These are phyloP conservation scores for Diaporthe capsici DNA, from an alignment of 2,329 filamentous ascomycete genomes.

Conservation along the genomic window DNA sequence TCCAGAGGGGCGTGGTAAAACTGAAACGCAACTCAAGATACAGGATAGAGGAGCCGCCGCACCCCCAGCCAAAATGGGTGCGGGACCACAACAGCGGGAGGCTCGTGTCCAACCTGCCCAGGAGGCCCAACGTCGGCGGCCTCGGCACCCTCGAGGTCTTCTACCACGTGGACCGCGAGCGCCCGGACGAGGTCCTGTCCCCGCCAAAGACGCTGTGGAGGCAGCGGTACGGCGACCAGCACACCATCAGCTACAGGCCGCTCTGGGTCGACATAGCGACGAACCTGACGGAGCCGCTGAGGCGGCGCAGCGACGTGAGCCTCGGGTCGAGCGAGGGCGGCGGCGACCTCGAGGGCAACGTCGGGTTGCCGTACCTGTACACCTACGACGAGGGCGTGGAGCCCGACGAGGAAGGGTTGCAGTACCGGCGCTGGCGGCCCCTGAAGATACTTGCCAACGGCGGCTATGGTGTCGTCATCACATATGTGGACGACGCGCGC, in stretches of 20 bases:
- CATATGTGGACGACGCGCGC: neutral
- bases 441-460: constrained; percentile 10
- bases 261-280: neutral
- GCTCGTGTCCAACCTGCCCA: neutral
- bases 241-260: neutral
- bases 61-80: neutral
- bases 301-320: neutral
- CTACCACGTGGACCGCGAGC: neutral
- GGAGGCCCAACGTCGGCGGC: constrained; percentile 3
- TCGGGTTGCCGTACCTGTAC: neutral
- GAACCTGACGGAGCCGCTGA: neutral
- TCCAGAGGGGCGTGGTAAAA: neutral
- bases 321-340: no score
- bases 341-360: neutral
- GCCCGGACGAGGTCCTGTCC: neutral
- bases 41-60: neutral
- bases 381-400: neutral
- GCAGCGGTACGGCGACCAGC: constrained; percentile 1
- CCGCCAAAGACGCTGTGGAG: constrained; percentile 8
- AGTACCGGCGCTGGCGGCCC: constrained; percentile 8
- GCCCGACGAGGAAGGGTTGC: neutral
- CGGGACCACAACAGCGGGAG: neutral
- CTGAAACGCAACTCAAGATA: neutral
- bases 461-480: constrained; percentile 14
- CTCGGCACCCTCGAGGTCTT: neutral